phyloP scores from a whole-genome alignment of 352 stramenopile species.

The Hyaloperonospora arabidopsidis region DNA sequence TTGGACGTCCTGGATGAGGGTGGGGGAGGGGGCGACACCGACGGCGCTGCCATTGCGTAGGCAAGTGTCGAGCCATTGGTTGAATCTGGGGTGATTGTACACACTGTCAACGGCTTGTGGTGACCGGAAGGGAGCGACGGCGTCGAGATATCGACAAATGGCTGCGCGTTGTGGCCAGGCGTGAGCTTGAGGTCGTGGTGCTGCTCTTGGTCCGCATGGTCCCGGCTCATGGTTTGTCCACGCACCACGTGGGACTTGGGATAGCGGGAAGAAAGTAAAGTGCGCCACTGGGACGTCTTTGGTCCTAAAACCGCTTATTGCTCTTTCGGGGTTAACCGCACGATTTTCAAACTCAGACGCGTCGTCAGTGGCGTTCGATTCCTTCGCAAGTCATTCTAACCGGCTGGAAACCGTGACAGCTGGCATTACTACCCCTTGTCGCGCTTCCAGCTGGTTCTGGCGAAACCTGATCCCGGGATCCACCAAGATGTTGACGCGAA shows the following conservation, averaged over 20 bases:
- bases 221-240: background rate
- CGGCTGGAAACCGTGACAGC: too few species aligned
- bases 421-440: too few species aligned
- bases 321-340: too few species aligned
- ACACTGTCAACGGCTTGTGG: slow-evolving; percentile 11
- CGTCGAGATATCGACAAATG: slow-evolving; percentile 66
- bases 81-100: slow-evolving; percentile 8
- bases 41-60: slow-evolving; percentile 1
- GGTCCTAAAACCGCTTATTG: too few species aligned
- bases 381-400: too few species aligned
- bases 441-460: too few species aligned
- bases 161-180: slow-evolving; percentile 34
- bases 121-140: slow-evolving; percentile 31
- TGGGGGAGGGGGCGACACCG: slow-evolving; percentile 18
- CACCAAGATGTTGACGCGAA: too few species aligned
- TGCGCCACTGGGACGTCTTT: background rate
- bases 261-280: background rate
- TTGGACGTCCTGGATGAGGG: slow-evolving; percentile 29
- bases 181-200: slow-evolving; percentile 40
- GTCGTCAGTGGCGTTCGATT: too few species aligned
- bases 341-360: too few species aligned
- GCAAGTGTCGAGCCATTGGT: slow-evolving; percentile 5
- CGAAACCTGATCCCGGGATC: too few species aligned
- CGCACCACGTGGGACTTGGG: background rate
- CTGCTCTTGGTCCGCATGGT: background rate